Evolutionary conservation across 2,329 filamentous ascomycete species (phyloP).

Genomic region (Neurospora crassa): DNA sequence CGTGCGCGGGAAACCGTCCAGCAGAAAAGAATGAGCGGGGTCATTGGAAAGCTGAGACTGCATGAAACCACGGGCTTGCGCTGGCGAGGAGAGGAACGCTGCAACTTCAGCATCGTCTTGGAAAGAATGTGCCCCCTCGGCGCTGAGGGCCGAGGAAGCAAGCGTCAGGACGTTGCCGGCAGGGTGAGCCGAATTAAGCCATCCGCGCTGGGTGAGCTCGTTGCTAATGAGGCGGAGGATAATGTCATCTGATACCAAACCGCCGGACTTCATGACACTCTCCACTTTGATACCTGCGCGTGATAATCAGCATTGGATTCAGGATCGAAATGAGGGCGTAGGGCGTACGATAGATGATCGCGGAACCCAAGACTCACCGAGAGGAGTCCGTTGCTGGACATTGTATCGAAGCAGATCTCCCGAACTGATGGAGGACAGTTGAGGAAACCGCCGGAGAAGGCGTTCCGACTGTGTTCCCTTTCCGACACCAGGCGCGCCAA

Average conservation of each 20-base stretch:
- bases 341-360: not conserved
- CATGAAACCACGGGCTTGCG: constrained; percentile 27
- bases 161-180: constrained; percentile 41
- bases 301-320: not conserved
- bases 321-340: not conserved
- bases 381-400: constrained; percentile 77
- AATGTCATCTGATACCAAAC: constrained; percentile 82
- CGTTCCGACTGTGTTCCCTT: constrained; percentile 95
- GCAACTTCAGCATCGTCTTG: constrained; percentile 28
- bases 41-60: constrained; percentile 49
- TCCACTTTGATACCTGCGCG: constrained; percentile 78
- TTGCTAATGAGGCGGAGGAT: constrained; percentile 89
- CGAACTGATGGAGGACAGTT: constrained; percentile 85
- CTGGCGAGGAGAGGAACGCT: constrained; percentile 30
- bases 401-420: constrained; percentile 87
- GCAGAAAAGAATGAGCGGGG: constrained; percentile 78
- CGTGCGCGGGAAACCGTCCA: constrained; percentile 93
- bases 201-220: constrained; percentile 76
- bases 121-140: constrained; percentile 29
- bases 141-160: constrained; percentile 28
- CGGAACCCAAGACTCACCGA: constrained; percentile 50
- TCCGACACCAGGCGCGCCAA: constrained; percentile 92
- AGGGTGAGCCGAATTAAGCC: constrained; percentile 50
- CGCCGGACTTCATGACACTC: constrained; percentile 75
- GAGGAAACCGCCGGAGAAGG: constrained; percentile 75